Percentiles rank a stretch among this genome's conserved stretches.
These are phyloP conservation scores for Trypanosoma brucei DNA, from an alignment of 208 protist species.

Conservation along the genomic window DNA sequence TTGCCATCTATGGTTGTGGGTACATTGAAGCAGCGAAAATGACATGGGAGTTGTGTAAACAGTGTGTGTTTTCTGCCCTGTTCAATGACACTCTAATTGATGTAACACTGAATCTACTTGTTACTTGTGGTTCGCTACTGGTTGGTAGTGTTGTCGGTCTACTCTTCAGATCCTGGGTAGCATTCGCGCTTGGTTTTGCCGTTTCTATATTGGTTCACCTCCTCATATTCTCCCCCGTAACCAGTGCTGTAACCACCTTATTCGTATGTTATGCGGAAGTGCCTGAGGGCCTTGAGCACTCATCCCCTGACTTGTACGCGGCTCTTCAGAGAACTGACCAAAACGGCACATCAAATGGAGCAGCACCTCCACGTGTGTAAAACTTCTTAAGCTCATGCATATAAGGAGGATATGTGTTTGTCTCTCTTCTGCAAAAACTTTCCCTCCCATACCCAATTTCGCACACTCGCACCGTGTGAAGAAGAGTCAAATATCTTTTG, in stretches of 20 bases:
- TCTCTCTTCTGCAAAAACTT: neutral
- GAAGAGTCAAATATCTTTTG: too few species aligned
- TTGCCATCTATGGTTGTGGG: slow-evolving; percentile 84
- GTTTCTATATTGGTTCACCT: slow-evolving; percentile 43
- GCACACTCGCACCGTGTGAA: too few species aligned
- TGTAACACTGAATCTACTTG: slow-evolving; percentile 36
- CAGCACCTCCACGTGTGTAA: neutral
- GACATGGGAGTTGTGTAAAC: slow-evolving; percentile 55
- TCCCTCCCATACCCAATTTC: neutral
- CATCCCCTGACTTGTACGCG: slow-evolving; percentile 55
- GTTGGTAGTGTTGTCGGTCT: slow-evolving; percentile 13
- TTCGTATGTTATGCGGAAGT: slow-evolving; percentile 88
- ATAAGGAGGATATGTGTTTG: neutral
- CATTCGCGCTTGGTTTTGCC: slow-evolving; percentile 28
- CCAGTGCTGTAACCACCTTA: slow-evolving; percentile 60
- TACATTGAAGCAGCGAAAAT: slow-evolving; percentile 75
- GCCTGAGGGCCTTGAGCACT: slow-evolving; percentile 51
- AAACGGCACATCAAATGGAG: neutral
- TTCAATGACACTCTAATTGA: slow-evolving; percentile 75
- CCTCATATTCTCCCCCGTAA: slow-evolving; percentile 48
- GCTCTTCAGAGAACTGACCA: slow-evolving; percentile 44
- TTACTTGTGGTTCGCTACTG: neutral
- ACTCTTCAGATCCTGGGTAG: slow-evolving; percentile 18
- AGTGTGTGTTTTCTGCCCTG: slow-evolving; percentile 65
- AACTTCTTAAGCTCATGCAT: neutral